Evolutionary conservation across 2,329 filamentous ascomycete species (phyloP), one percentile per base, ranked within the genome.

Genomic region (Allantophomopsis cytisporea): DNA sequence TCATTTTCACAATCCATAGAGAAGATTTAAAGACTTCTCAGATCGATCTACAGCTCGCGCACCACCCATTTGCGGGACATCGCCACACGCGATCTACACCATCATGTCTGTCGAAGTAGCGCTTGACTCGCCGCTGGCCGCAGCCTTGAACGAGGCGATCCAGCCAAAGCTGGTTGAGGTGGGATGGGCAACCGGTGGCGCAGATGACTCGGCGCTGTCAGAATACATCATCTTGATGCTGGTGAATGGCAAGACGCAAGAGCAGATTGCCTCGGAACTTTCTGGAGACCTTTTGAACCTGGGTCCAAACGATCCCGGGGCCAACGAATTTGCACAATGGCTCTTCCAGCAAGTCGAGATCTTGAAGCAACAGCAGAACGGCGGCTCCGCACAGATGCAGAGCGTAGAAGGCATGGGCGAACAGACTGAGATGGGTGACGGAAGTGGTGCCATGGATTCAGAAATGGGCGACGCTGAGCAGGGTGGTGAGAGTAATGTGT

Each of bases 211-310:
- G 17, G 84, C 86, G 31, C 74, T 98, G 43, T 81, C 87, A 43
- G 91, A 98, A 64, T 98, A 96, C 64, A 91, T 98, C 49, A 82
- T 96, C 43, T 76, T 96, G 46, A 95, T 96, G 89, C 74, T 98
- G 23, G 85, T 85, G 45, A 96, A 95, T 62, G 86, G 88, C 52
- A 95, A 94, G 61, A 87, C 83, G 4, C 81, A 94, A 57, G 78
- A 88, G 38, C 82, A 95, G 57, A 89, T 98, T 48, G 83, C 87
- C 8, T 68, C 75, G 34, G 91, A 98, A 58, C 76, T 98, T 12
- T 83, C 88, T 1, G 82, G 80, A 47, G 91, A 98, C 52, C 72
- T 98, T 33, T 73, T 98, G 2, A 78, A 78, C 41, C 72, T 95
- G 4, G 76, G 77, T 2, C 78, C 86, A 36, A 87, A 94, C 43